Conservation (phyloP, 805 yeast genomes). For the Cephaloascus albidus region DNA sequence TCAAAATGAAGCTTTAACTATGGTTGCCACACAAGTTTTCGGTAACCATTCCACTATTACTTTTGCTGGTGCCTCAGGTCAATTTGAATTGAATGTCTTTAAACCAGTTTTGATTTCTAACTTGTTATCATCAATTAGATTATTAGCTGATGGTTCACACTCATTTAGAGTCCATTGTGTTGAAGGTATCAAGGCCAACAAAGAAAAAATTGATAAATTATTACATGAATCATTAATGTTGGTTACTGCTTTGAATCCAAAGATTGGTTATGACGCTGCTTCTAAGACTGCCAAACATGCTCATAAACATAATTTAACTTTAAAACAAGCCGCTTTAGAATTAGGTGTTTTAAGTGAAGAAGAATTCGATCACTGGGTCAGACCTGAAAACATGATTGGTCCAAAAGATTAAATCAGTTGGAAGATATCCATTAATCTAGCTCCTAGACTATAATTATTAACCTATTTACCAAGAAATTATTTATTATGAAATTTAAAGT, state of each 20-base stretch:
- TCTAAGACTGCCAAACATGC: conserved; percentile 98
- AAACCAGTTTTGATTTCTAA: conserved; percentile 93
- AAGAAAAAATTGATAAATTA: conserved; percentile 74
- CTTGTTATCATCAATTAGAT: conserved; percentile 78
- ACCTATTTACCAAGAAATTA: no score
- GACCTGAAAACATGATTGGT: conserved; percentile 97
- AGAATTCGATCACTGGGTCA: conserved; percentile 95
- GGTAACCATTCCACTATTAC: conserved; percentile 96
- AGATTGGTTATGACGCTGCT: conserved; percentile 96
- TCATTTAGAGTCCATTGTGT: conserved; percentile 95
- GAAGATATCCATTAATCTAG: no score
- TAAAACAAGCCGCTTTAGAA: conserved; percentile 91
- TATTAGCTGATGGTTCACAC: conserved; percentile 79
- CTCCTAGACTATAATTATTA: no score
- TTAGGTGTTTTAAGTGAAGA: conserved; percentile 73
- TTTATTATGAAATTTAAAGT: no score
- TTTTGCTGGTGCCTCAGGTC: conserved; percentile 97
- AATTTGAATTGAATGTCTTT: conserved; percentile 96
- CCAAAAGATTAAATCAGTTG: conserved; percentile 47
- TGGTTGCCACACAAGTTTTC: conserved; percentile 96
- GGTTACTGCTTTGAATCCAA: conserved; percentile 97
- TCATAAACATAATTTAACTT: conserved; percentile 93
- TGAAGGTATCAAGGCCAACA: conserved; percentile 87
- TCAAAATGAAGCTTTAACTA: conserved; percentile 96
- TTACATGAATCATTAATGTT: conserved; percentile 95